A percentile compares a stretch with the other conserved stretches of the same genome.
Conservation (phyloP, 768 basidiomycete genomes). For the Termitomyces sp. region DNA sequence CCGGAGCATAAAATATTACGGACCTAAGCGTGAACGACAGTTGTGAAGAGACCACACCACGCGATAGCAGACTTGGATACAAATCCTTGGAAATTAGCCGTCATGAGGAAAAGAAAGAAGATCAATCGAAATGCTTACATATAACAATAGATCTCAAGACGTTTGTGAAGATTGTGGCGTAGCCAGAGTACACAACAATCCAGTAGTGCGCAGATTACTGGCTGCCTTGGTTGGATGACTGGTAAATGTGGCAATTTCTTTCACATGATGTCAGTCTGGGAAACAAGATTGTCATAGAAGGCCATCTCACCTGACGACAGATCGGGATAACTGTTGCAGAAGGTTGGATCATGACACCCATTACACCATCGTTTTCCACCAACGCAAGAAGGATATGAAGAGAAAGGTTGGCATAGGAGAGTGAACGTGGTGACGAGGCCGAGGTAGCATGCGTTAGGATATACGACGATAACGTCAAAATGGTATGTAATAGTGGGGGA, state of each 20-base stretch:
- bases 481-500: conserved; percentile 40
- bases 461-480: conserved; percentile 62
- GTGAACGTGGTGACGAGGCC: conserved; percentile 50
- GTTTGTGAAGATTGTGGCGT: conserved; percentile 66
- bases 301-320: conserved; percentile 55
- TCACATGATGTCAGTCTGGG: not conserved
- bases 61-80: conserved; percentile 52
- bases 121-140: conserved; percentile 34
- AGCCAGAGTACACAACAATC: conserved; percentile 71
- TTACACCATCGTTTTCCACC: conserved; percentile 45
- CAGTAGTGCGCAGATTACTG: conserved; percentile 56
- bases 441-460: conserved; percentile 67
- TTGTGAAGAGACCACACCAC: conserved; percentile 57
- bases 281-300: not conserved
- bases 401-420: conserved; percentile 59
- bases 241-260: conserved; percentile 56
- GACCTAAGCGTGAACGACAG: conserved; percentile 52
- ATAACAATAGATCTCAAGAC: conserved; percentile 54
- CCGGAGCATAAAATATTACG: not conserved
- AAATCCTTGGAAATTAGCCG: conserved; percentile 36
- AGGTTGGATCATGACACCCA: conserved; percentile 44
- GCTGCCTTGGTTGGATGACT: conserved; percentile 30
- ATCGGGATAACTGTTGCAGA: conserved; percentile 42
- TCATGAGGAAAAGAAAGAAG: not conserved
- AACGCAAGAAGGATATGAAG: conserved; percentile 51